These are phyloP conservation scores for Lagenaria siceraria DNA, from an alignment of 306 rosid species.

Conservation along the genomic window DNA sequence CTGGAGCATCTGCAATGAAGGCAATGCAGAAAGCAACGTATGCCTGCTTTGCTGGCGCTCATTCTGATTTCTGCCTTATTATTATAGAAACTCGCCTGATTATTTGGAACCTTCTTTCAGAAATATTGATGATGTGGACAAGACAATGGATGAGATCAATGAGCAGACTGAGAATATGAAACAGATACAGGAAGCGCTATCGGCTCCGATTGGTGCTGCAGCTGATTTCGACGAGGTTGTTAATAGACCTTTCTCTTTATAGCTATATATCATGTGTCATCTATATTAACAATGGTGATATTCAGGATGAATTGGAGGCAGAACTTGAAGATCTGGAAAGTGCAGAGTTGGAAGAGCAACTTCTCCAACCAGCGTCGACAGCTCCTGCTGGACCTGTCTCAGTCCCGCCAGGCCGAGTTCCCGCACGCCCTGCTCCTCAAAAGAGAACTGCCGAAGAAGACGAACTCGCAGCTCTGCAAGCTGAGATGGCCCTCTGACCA, in stretches of 20 bases:
- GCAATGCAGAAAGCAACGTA: conserved; percentile 99
- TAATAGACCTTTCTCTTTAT: not conserved
- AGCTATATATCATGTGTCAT: not conserved
- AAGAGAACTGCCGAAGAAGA: conserved; percentile 84
- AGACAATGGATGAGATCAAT: conserved; percentile 97
- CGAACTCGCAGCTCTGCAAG: conserved; percentile 93
- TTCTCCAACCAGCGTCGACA: conserved; percentile 81
- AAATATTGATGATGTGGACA: conserved; percentile 92
- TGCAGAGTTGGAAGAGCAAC: conserved; percentile 95
- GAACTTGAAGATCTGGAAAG: conserved; percentile 97
- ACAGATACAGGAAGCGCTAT: conserved; percentile 89
- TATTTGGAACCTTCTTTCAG: conserved; percentile 21
- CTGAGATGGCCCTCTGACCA: conserved; percentile 94
- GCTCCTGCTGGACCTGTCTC: conserved; percentile 82
- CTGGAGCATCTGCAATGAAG: conserved; percentile 94
- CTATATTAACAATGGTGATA: not conserved
- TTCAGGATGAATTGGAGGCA: conserved; percentile 92
- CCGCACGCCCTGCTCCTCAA: conserved; percentile 54
- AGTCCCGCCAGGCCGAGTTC: conserved; percentile 60
- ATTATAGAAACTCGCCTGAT: not conserved
- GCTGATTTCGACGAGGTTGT: conserved; percentile 94
- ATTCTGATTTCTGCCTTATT: too few relatives aligned
- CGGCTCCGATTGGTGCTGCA: conserved; percentile 76
- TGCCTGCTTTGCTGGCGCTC: conserved; percentile 5
- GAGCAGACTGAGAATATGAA: conserved; percentile 99